These are phyloP conservation scores for Nemania bipapillata DNA, from an alignment of 2,329 filamentous ascomycete species.

Conservation along the genomic window DNA sequence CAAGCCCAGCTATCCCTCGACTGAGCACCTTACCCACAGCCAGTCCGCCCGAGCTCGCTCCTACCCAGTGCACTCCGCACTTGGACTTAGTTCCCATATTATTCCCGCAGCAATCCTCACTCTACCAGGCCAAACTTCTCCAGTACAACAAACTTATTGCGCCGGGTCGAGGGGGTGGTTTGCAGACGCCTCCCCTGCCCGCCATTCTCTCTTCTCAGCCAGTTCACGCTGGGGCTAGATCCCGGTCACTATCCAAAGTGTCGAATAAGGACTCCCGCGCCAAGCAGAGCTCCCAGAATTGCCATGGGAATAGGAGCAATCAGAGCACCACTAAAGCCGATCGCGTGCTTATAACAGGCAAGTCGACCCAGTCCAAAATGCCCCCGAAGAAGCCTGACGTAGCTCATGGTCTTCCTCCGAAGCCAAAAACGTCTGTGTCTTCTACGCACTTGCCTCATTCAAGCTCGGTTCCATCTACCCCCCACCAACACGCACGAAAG, in stretches of 20 bases:
- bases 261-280: slow-evolving; percentile 64
- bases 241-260: slow-evolving; percentile 69
- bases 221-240: slow-evolving; percentile 66
- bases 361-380: slow-evolving; percentile 63
- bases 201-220: slow-evolving; percentile 66
- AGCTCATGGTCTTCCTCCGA: slow-evolving; percentile 43
- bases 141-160: slow-evolving; percentile 74
- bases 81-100: slow-evolving; percentile 68
- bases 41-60: slow-evolving; percentile 40
- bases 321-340: slow-evolving; percentile 68
- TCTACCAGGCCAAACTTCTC: slow-evolving; percentile 71
- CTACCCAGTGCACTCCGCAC: slow-evolving; percentile 53
- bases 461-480: slow-evolving; percentile 91
- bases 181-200: slow-evolving; percentile 67
- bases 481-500: slow-evolving; percentile 85
- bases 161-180: slow-evolving; percentile 64
- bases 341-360: slow-evolving; percentile 70
- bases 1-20: slow-evolving; percentile 51
- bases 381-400: slow-evolving; percentile 57
- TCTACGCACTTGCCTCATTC: slow-evolving; percentile 71
- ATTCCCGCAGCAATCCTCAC: slow-evolving; percentile 67
- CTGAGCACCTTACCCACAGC: slow-evolving; percentile 45
- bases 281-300: slow-evolving; percentile 63
- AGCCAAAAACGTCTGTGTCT: slow-evolving; percentile 50
- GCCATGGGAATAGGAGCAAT: slow-evolving; percentile 73